Conservation (phyloP, 2,329 filamentous ascomycete species). For the Cryphonectria parasitica region DNA sequence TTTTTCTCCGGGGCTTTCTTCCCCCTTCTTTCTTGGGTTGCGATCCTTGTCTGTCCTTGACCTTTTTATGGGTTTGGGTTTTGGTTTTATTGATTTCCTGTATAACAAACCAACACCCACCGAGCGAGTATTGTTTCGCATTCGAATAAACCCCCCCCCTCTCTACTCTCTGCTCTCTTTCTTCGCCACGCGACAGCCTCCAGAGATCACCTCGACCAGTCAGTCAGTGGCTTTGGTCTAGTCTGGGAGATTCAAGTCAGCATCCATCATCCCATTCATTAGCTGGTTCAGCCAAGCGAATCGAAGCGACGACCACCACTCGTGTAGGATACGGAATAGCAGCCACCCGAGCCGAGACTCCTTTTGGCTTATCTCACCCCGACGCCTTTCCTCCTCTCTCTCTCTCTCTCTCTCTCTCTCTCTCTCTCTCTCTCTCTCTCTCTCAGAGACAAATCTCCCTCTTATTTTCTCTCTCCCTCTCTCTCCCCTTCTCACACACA, state of each 20-base stretch:
- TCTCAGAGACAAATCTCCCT: constrained; percentile 7
- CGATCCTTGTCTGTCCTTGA: not conserved
- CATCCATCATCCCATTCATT: constrained; percentile 9
- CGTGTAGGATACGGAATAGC: constrained; percentile 19
- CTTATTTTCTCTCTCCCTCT: constrained; percentile 11
- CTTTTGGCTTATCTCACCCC: constrained; percentile 26
- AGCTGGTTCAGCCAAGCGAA: constrained; percentile 27
- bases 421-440: constrained; percentile 14
- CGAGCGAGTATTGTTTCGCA: not conserved
- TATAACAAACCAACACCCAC: not conserved
- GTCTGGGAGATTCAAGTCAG: constrained; percentile 14
- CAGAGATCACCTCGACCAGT: not conserved
- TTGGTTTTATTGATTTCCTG: not conserved
- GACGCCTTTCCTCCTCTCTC: constrained; percentile 16
- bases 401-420: constrained; percentile 6
- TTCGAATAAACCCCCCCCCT: not conserved
- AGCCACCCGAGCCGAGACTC: constrained; percentile 26
- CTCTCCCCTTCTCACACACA: not conserved
- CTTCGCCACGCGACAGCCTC: constrained; percentile 4
- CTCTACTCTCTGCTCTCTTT: not conserved
- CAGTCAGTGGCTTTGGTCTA: constrained; percentile 8
- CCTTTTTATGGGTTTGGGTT: not conserved
- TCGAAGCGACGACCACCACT: constrained; percentile 22
- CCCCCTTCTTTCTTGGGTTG: not conserved
- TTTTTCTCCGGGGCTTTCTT: not conserved